Percentiles rank a stretch among this genome's conserved stretches.
Conservation (phyloP, 345 rosid species). For the Mallotus nudiflorus region DNA sequence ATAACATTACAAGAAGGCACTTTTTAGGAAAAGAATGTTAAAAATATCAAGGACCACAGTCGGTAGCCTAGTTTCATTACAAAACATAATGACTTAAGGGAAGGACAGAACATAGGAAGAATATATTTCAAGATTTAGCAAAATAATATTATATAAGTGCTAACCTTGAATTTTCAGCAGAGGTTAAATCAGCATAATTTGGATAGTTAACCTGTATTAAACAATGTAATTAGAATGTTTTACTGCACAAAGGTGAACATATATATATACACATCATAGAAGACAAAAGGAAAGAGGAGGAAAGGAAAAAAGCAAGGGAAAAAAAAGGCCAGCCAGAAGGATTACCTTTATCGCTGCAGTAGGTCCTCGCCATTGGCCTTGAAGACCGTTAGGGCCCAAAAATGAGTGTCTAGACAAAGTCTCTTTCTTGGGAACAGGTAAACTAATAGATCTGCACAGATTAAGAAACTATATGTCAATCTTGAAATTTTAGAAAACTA, state of each 20-base stretch:
- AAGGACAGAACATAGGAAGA: conserved; percentile 4
- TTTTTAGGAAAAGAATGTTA: conserved; percentile 3
- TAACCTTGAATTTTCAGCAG: conserved; percentile 54
- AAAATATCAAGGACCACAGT: not conserved
- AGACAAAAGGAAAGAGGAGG: not conserved
- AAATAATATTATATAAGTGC: conserved; percentile 1
- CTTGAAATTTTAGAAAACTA: conserved; percentile 11
- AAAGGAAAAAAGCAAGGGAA: not conserved
- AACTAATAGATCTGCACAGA: conserved; percentile 60
- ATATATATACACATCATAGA: too few relatives aligned
- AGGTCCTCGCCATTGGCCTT: conserved; percentile 86
- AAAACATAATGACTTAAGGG: not conserved
- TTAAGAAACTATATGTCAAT: conserved; percentile 3
- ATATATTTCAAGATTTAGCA: conserved; percentile 9
- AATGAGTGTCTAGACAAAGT: conserved; percentile 94
- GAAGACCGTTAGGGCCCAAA: conserved; percentile 87
- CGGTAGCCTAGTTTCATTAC: conserved; percentile 1
- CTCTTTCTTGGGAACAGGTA: conserved; percentile 63
- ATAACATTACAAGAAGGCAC: conserved; percentile 28
- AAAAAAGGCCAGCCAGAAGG: not conserved
- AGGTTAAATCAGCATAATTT: conserved; percentile 50
- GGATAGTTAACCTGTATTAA: conserved; percentile 77
- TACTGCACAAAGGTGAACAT: not conserved
- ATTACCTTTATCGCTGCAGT: conserved; percentile 69
- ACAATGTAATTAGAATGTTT: conserved; percentile 14